Evolutionary conservation across 306 rosid species (phyloP), one percentile per base, ranked within the genome.

Genomic region (Cicer arietinum): DNA sequence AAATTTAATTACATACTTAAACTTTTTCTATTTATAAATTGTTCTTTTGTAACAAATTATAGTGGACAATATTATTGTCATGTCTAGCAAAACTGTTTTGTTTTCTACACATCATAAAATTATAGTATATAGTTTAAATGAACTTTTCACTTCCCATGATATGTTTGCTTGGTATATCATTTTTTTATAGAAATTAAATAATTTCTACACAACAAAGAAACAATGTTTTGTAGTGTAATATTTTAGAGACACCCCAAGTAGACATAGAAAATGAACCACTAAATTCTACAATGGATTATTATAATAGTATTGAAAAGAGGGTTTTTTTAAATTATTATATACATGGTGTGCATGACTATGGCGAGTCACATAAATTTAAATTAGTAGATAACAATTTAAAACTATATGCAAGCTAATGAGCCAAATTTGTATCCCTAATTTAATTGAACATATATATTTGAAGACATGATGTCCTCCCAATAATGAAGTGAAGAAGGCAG

Each of bases 301-400:
- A 54, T 69, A 68, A 53, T 10, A 37, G 37, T 20, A 11, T 22
- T 63, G 74, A 73, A 68, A 63, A 67, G 72, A 68, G 71, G 72
- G 25, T 18, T 11, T 35, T 48, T 73, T 73, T 46, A 1, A 16
- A 43, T 73, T 67, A 1, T 45, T 63, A 22, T 61, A 65, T 41
- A 73, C 39, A 64, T 78, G 88, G 83, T 65, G 83, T 78, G 83
- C 88, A 78, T 81, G 85, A 74, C 80, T 53, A 77, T 18, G 75
- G 69, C 69, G 70, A 77, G 79, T 58, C 5, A 30, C 37, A 30
- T 30, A 4, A 4, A 30, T 25, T 25, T 2, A 25, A 25, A 25
- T 3, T 30, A 25, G 35, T 25, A 25, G 4, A 25, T 3, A 25
- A 3, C 35, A 25, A 25, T 25, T 25, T 25, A 25, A 25, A 25